Evolutionary conservation across 2,329 filamentous ascomycete genomes (phyloP).

Genomic region (Didymella keratinophila): DNA sequence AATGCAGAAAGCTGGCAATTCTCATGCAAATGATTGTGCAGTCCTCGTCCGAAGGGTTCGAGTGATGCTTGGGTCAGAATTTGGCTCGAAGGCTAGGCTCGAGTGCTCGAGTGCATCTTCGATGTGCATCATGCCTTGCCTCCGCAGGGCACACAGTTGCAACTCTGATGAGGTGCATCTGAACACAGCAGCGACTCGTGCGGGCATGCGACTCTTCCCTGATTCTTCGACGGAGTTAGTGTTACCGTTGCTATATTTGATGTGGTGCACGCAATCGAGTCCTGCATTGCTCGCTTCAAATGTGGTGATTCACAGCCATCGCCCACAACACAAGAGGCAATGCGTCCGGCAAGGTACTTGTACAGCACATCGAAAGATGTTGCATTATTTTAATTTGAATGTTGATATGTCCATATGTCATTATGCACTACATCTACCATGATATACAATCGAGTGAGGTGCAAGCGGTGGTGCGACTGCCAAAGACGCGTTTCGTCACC

Average conservation of each 20-base stretch:
- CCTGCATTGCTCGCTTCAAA: slow-evolving; percentile 13
- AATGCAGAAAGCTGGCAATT: background rate
- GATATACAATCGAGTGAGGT: slow-evolving; percentile 4
- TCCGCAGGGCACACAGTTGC: slow-evolving; percentile 10
- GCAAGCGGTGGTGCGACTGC: slow-evolving; percentile 20
- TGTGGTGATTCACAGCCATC: background rate
- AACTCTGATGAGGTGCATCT: slow-evolving; percentile 5
- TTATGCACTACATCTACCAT: slow-evolving; percentile 13
- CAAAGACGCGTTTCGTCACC: slow-evolving; percentile 16
- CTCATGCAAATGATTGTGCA: background rate
- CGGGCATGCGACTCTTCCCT: slow-evolving; percentile 15
- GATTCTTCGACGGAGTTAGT: slow-evolving; percentile 8
- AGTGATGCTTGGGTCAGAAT: background rate
- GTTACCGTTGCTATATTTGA: slow-evolving; percentile 8
- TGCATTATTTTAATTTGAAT: background rate
- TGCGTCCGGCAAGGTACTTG: background rate
- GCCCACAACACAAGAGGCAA: background rate
- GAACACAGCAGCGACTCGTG: slow-evolving; percentile 9
- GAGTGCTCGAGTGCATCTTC: background rate
- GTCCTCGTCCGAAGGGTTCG: background rate
- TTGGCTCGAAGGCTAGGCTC: background rate
- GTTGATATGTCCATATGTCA: slow-evolving; percentile 1
- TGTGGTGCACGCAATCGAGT: slow-evolving; percentile 16
- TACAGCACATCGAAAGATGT: background rate
- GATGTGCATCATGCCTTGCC: slow-evolving; percentile 9